Percentiles rank a stretch among this genome's conserved stretches.
phyloP scores from a whole-genome alignment of 2,329 filamentous ascomycete genomes.

The Cercospora zeae-maydis region DNA sequence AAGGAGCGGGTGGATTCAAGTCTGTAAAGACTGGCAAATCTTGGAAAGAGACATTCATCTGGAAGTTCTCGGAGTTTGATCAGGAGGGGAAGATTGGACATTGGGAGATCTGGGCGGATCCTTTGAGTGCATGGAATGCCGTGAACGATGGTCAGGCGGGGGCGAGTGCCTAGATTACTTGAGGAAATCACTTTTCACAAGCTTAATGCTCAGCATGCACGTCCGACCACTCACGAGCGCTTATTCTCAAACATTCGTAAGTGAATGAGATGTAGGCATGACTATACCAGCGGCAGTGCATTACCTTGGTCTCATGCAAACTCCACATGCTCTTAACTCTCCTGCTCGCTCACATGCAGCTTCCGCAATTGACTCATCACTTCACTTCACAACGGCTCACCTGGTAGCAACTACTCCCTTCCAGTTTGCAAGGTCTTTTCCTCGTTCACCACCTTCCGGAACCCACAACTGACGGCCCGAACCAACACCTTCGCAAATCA shows the following conservation, averaged over 20 bases:
- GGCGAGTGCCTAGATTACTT: not conserved
- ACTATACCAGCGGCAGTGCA: no score
- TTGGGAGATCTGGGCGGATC: constrained; percentile 6
- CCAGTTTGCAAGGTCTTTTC: not conserved
- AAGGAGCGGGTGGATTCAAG: not conserved
- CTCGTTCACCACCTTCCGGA: not conserved
- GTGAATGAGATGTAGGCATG: not conserved
- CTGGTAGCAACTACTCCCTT: not conserved
- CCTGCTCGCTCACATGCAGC: not conserved
- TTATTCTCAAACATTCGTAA: not conserved
- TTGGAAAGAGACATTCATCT: constrained; percentile 2
- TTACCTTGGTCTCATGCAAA: not conserved
- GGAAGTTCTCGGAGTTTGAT: constrained; percentile 1
- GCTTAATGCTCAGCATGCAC: not conserved
- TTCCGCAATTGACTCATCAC: not conserved
- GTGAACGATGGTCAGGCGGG: not conserved
- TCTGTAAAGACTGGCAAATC: not conserved
- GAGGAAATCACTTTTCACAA: not conserved
- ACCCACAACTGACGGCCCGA: no score
- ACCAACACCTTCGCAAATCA: not conserved
- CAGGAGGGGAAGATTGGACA: not conserved
- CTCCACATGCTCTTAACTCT: not conserved
- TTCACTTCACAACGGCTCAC: not conserved
- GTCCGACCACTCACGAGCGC: no score
- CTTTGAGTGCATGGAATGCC: constrained; percentile 4